Conservation (phyloP, 305 asterid genomes). For the Plantago rigida region DNA sequence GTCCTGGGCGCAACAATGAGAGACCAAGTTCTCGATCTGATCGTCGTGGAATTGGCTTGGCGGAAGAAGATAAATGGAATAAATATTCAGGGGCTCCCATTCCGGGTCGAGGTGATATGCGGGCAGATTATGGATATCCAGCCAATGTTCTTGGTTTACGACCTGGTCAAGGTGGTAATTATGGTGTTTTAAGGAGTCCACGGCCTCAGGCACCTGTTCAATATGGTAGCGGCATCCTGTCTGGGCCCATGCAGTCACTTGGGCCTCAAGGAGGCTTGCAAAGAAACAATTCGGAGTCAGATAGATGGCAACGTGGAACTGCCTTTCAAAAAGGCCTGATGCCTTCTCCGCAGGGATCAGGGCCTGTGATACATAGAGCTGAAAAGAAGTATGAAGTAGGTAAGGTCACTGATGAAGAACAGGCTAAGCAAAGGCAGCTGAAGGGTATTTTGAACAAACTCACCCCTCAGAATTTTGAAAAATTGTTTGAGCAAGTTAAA, state of each 20-base stretch:
- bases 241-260: conserved; percentile 46
- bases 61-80: conserved; percentile 48
- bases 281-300: conserved; percentile 47
- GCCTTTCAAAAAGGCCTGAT: conserved; percentile 44
- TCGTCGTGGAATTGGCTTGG: conserved; percentile 52
- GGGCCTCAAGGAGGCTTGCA: conserved; percentile 42
- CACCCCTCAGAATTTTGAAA: conserved; percentile 78
- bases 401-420: conserved; percentile 55
- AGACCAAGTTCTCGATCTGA: conserved; percentile 52
- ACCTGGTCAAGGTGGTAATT: conserved; percentile 42
- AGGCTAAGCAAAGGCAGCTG: conserved; percentile 67
- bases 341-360: conserved; percentile 47
- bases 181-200: conserved; percentile 42
- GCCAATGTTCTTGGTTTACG: conserved; percentile 36
- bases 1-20: conserved; percentile 56
- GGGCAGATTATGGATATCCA: conserved; percentile 34
- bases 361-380: conserved; percentile 62
- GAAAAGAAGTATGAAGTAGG: conserved; percentile 63
- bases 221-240: conserved; percentile 39
- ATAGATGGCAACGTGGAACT: conserved; percentile 56
- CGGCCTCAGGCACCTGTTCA: conserved; percentile 42
- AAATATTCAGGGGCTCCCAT: conserved; percentile 36
- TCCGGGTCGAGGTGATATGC: conserved; percentile 32
- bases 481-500: conserved; percentile 63
- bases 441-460: conserved; percentile 75